Percentiles rank a stretch among this genome's conserved stretches.
phyloP scores from a whole-genome alignment of 768 basidiomycete species.

The Tremella fuciformis region DNA sequence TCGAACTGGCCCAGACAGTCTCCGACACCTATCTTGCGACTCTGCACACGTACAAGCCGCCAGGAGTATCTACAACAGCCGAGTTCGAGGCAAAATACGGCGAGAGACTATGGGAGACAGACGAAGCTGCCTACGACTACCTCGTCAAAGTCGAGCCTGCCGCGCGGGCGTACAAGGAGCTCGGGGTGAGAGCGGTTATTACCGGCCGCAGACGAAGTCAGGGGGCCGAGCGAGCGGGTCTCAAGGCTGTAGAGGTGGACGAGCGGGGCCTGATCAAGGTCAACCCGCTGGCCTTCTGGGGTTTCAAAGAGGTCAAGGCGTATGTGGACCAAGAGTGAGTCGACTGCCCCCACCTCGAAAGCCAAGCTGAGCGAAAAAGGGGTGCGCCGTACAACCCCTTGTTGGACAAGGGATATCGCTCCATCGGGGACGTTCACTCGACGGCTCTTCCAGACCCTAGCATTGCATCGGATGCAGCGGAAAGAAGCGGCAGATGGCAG shows the following conservation, averaged over 20 bases:
- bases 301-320: constrained; percentile 74
- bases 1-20: constrained; percentile 80
- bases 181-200: constrained; percentile 79
- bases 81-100: constrained; percentile 82
- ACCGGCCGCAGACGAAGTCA: constrained; percentile 94
- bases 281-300: constrained; percentile 89
- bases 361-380: constrained; percentile 28
- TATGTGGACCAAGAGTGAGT: constrained; percentile 70
- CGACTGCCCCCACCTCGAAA: background rate
- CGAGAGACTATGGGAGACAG: constrained; percentile 75
- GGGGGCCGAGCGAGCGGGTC: constrained; percentile 77
- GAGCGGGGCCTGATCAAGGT: constrained; percentile 85
- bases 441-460: constrained; percentile 57
- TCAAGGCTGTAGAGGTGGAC: constrained; percentile 87
- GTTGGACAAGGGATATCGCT: constrained; percentile 85
- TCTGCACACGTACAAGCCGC: constrained; percentile 75
- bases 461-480: constrained; percentile 61
- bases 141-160: constrained; percentile 95
- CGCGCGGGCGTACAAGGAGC: constrained; percentile 74
- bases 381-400: constrained; percentile 83
- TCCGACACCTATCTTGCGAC: constrained; percentile 68
- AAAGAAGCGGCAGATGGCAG: constrained; percentile 89
- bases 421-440: constrained; percentile 97
- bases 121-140: constrained; percentile 86
- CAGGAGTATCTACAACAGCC: constrained; percentile 62